These are phyloP conservation scores for Vitis hybrid DNA, from an alignment of 177 flowering plant species.

Conservation along the genomic window DNA sequence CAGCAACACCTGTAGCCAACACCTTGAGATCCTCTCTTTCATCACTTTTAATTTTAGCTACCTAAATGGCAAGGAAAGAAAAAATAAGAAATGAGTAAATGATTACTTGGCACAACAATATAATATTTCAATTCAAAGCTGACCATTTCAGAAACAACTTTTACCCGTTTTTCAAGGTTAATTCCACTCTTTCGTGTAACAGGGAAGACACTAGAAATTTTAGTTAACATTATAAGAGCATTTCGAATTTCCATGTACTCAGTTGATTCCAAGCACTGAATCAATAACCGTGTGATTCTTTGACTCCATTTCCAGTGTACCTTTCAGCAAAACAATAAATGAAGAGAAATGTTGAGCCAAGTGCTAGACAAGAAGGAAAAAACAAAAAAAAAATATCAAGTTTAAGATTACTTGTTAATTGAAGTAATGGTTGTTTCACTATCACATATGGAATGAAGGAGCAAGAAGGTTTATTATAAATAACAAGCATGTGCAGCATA, in stretches of 20 bases:
- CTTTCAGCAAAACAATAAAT: conserved; percentile 34
- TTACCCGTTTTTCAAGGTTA: conserved; percentile 95
- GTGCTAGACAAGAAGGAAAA: neutral
- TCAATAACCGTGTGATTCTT: conserved; percentile 78
- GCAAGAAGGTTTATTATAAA: neutral
- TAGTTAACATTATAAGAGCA: conserved; percentile 88
- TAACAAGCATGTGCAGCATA: neutral
- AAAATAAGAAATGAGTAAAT: neutral
- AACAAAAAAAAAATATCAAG: too few relatives aligned
- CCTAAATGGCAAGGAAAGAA: conserved; percentile 41
- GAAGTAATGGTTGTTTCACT: neutral
- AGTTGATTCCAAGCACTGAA: conserved; percentile 91
- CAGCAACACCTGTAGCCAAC: conserved; percentile 97
- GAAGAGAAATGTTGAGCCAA: conserved; percentile 1
- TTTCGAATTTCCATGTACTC: conserved; percentile 99
- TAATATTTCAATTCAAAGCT: neutral
- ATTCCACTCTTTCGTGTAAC: conserved; percentile 94
- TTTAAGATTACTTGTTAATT: too few relatives aligned
- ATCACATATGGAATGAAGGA: neutral
- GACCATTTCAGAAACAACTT: neutral
- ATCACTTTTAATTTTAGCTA: conserved; percentile 88
- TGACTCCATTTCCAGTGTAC: conserved; percentile 99
- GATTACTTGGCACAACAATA: neutral
- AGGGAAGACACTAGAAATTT: conserved; percentile 91
- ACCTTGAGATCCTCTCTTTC: conserved; percentile 99